Percentiles rank a stretch among this genome's conserved stretches.
These are phyloP conservation scores for Metarhizium album DNA, from an alignment of 2,329 filamentous ascomycete genomes.

Conservation along the genomic window DNA sequence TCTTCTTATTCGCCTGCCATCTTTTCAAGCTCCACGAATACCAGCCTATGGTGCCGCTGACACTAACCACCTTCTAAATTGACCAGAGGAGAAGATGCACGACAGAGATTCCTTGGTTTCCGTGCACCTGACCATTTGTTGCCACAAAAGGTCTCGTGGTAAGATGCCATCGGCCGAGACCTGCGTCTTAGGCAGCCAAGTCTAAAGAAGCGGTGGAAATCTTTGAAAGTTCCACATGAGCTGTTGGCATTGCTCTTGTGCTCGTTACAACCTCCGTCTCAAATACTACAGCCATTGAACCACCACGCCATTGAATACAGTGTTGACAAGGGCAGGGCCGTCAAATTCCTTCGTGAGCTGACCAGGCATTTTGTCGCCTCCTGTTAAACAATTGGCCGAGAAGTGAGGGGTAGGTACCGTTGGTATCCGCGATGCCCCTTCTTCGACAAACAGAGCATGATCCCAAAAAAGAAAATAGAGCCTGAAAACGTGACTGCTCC, in stretches of 20 bases:
- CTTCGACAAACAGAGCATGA: background rate
- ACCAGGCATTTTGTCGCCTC: background rate
- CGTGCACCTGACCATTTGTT: conserved; percentile 1
- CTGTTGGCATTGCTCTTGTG: background rate
- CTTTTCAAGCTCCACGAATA: background rate
- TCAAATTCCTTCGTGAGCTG: background rate
- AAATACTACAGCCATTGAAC: background rate
- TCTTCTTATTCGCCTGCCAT: background rate
- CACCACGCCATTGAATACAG: background rate
- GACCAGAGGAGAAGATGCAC: background rate
- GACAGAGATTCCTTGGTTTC: background rate
- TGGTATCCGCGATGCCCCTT: too few species aligned
- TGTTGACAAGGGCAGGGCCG: background rate
- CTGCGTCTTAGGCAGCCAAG: background rate
- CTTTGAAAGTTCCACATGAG: background rate
- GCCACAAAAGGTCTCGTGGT: conserved; percentile 2
- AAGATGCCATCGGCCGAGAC: conserved; percentile 12
- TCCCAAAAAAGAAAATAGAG: background rate
- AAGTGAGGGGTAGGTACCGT: background rate
- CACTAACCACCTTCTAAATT: conserved; percentile 5
- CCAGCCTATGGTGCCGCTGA: background rate
- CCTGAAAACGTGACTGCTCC: background rate
- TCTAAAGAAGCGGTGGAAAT: background rate
- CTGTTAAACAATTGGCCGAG: conserved; percentile 13
- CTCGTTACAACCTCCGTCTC: background rate